These are phyloP conservation scores for Pseudopediastrum boryanum DNA, from an alignment of 139 green algal genomes.

Conservation along the genomic window DNA sequence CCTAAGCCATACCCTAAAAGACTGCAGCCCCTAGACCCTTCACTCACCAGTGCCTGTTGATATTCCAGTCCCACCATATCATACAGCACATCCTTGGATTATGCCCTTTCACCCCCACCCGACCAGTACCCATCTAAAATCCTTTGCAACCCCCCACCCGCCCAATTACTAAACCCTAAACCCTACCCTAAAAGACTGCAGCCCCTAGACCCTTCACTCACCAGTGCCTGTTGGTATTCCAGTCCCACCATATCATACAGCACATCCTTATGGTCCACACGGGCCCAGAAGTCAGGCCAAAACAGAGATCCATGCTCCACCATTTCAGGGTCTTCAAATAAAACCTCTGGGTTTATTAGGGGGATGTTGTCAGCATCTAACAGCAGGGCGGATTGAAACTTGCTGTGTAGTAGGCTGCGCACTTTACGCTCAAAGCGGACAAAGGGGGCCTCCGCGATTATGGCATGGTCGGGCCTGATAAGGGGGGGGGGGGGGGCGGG, in stretches of 20 bases:
- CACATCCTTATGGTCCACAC: slow-evolving; percentile 9
- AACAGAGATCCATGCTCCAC: slow-evolving; percentile 48
- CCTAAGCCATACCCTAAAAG: slow-evolving; percentile 13
- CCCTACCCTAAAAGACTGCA: neutral
- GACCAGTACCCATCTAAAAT: too few species aligned
- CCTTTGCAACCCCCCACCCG: too few species aligned
- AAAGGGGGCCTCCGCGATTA: neutral
- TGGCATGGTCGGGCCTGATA: too few species aligned
- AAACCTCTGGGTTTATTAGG: slow-evolving; percentile 24
- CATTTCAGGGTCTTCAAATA: slow-evolving; percentile 45
- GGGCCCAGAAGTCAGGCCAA: slow-evolving; percentile 44
- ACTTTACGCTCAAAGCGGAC: slow-evolving; percentile 39
- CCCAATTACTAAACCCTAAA: slow-evolving; percentile 30
- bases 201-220: slow-evolving; percentile 32
- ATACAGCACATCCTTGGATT: slow-evolving; percentile 16
- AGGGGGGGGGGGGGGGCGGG: too few species aligned
- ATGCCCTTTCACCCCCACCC: too few species aligned
- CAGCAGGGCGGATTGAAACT: slow-evolving; percentile 52
- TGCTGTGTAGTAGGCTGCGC: slow-evolving; percentile 35
- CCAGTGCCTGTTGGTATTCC: slow-evolving; percentile 3
- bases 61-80: slow-evolving; percentile 28
- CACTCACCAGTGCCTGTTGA: slow-evolving; percentile 6
- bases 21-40: slow-evolving; percentile 26
- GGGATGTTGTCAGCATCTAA: slow-evolving; percentile 53
- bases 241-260: slow-evolving; percentile 29